Evolutionary conservation across 257 asterid genomes (phyloP), one percentile per base, ranked within the genome.

Genomic region (Pogostemon cablin): DNA sequence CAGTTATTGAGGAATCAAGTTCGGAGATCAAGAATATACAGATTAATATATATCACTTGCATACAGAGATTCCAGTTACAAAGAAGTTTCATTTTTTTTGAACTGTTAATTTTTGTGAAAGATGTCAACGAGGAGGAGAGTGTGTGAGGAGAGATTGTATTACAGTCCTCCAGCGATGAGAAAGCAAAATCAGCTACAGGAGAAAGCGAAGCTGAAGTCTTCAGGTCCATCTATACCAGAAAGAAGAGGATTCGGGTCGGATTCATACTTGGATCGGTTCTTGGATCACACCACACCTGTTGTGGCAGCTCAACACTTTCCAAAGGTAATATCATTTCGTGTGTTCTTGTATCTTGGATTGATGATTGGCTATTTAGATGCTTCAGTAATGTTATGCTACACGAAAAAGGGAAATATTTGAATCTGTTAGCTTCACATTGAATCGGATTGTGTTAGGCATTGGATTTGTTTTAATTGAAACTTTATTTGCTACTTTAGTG

Each of bases 151-250:
- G 32, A 83, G 93, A 71, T 81, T 87, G 77, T 93, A 90, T 72
- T 82, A 82, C 84, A 78, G 95, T 76, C 96, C 96, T 0, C 98
- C 98, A 32, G 96, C 97, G 53, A 75, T 93, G 92, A 78, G 96
- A 44, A 74, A 70, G 85, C 48, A 71, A 50, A 80, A 82, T 69
- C 86, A 85, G 72, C 84, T 73, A 11, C 87, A 79, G 72, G 85
- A 64, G 75, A 82, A 64, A 67, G 65, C 67, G 66, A 80, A 82
- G 78, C 67, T 66, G 5, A 81, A 82, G 68, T 72, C 87, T 37
- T 55, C 85, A 56, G 50, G 86, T 65, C 61, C 84, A 46, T 67
- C 82, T 11, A 40, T 69, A 40, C 76, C 86, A 2, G 75, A 71
- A 9, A 77, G 48, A 11, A 77, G 57, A 72, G 83, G 63, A 69